Evolutionary conservation across 1,284 basidiomycete genomes (phyloP).

Genomic region (Peniophora sp.): DNA sequence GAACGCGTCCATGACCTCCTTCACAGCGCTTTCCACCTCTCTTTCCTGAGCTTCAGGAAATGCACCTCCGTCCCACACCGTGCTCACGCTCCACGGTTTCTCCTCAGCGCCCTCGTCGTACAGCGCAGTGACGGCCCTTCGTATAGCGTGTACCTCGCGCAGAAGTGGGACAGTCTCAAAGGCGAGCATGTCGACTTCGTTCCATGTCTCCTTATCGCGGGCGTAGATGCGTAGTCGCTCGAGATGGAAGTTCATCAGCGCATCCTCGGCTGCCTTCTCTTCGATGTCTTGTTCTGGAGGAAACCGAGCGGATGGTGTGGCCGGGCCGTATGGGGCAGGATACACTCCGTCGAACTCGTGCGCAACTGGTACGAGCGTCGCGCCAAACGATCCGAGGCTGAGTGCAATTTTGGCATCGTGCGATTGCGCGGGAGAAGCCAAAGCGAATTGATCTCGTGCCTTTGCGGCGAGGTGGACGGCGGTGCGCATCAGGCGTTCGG

Average conservation of each 20-base stretch:
- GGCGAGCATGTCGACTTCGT: conserved; percentile 52
- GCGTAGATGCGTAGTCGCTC: conserved; percentile 52
- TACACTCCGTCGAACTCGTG: conserved; percentile 74
- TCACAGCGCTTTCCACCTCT: conserved; percentile 18
- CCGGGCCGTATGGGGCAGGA: conserved; percentile 68
- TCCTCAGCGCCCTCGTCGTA: conserved; percentile 18
- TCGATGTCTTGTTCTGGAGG: conserved; percentile 18
- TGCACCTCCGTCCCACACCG: conserved; percentile 53
- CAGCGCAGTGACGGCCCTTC: conserved; percentile 47
- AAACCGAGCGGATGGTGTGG: conserved; percentile 15
- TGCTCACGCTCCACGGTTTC: conserved; percentile 74
- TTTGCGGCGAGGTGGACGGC: conserved; percentile 45
- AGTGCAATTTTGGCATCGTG: conserved; percentile 42
- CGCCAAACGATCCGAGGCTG: conserved; percentile 71
- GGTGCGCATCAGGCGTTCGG: conserved; percentile 41
- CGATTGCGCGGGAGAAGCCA: conserved; percentile 11
- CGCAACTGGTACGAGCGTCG: conserved; percentile 47
- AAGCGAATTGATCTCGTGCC: conserved; percentile 29
- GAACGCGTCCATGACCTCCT: conserved; percentile 28
- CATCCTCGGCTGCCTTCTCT: conserved; percentile 34
- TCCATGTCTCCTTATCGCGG: conserved; percentile 42
- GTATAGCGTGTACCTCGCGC: conserved; percentile 59
- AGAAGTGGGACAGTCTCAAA: conserved; percentile 77
- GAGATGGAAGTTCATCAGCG: conserved; percentile 63
- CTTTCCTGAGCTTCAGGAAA: conserved; percentile 32